Evolutionary conservation across 371 early-diverging fungal species (phyloP), one percentile per base, ranked within the genome.

Genomic region (Mortierella sp.): DNA sequence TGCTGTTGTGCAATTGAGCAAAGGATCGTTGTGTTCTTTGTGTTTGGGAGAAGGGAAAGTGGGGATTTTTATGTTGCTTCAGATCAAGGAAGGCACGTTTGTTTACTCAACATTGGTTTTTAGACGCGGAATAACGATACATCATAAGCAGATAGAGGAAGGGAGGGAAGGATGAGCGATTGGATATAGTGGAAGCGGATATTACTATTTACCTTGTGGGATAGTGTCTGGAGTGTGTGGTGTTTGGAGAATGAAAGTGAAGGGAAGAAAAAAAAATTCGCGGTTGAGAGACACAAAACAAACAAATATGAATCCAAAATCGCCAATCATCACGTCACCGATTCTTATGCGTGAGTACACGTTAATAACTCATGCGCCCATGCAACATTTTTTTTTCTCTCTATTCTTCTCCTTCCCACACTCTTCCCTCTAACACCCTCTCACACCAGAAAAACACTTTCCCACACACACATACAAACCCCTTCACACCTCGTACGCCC

Each of bases 11-110:
- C n/a, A n/a, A n/a, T n/a, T n/a, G n/a, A n/a, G n/a, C n/a, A n/a
- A n/a, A n/a, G n/a, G n/a, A n/a, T n/a, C n/a, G n/a, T n/a, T n/a
- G n/a, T n/a, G n/a, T n/a, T n/a, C n/a, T n/a, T n/a, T 26, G 61
- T 61, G 37, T 61, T 61, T 61, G 9, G 26, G 26, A 52, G 1
- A 8, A 5, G 34, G 22, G 34, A 4, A 31, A 37, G 31, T 2
- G 37, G 37, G 22, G 9, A 2, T 2, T 19, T 37, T 19, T 34
- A 61, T 8, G 39, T 61, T 61, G 61, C 61, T 61, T 61, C 61
- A 61, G 61, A 61, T 61, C 61, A 61, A 61, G 61, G 61, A 61
- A 61, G 61, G 61, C 61, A 61, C 61, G 61, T 61, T 61, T 61
- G 61, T 61, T 61, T 61, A 61, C 16, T 61, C 61, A 61, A 61